Conservation (phyloP, 2,329 filamentous ascomycete species). For the Diaporthe helianthi region DNA sequence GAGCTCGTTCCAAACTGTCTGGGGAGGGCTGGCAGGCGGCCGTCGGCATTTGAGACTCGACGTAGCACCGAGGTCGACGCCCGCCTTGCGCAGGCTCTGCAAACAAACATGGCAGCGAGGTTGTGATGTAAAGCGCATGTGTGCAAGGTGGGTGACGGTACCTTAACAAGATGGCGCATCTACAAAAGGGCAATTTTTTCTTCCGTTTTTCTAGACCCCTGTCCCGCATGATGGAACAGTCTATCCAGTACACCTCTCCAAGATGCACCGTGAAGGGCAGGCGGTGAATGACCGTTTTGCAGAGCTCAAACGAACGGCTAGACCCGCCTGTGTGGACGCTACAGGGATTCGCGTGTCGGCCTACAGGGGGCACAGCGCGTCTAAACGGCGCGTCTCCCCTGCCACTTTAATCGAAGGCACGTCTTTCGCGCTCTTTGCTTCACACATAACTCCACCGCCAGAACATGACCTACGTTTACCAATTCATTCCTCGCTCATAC, state of each 20-base stretch:
- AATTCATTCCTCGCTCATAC: constrained; percentile 2
- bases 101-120: constrained; percentile 47
- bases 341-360: constrained; percentile 35
- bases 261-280: neutral
- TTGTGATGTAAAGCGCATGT: constrained; percentile 5
- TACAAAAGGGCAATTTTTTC: neutral
- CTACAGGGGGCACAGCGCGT: constrained; percentile 26
- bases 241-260: neutral
- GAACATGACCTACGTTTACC: constrained; percentile 19
- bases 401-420: constrained; percentile 32
- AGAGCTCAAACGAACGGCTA: neutral
- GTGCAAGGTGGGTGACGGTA: neutral
- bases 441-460: constrained; percentile 27
- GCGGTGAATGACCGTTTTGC: constrained; percentile 17
- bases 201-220: constrained; percentile 5
- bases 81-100: constrained; percentile 46
- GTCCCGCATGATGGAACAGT: neutral
- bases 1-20: constrained; percentile 32
- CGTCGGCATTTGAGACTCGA: constrained; percentile 29
- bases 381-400: constrained; percentile 31
- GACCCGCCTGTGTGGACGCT: neutral
- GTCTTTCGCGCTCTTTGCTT: constrained; percentile 23
- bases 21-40: constrained; percentile 28
- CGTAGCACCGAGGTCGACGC: constrained; percentile 36
- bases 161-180: neutral